Evolutionary conservation across 768 basidiomycete genomes (phyloP), one percentile per base, ranked within the genome.

Genomic region (Trametes villosa): DNA sequence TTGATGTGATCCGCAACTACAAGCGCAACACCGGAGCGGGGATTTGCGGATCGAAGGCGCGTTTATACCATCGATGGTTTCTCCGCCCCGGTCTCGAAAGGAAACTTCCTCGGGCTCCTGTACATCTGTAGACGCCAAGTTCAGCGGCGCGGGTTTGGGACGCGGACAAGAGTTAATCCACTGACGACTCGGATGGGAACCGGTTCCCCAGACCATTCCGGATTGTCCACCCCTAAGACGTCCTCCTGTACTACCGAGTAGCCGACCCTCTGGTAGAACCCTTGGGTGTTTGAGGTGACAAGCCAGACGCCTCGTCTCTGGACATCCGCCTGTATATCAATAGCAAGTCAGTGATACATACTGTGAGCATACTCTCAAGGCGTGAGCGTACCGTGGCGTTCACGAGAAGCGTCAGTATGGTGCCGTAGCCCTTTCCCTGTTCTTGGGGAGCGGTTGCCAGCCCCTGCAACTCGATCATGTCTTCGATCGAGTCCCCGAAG

Each of bases 391-490:
- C 60, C 48, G 44, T 29, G 3, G 27, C 53, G 24, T 50, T 42
- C 18, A 54, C 54, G 11, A 34, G 20, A n/a, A 24, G 34, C 60
- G 57, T 50, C 30, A 62, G 41, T 6, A 30, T 24, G 3, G 54
- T 49, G 20, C 47, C 60, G 22, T 56, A 62, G 17, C 60, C 60
- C 6, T 20, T 27, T 11, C 60, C 60, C 31, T 62, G 60, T 18
- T 42, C 42, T 20, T 34, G 42, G 4, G 54, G 53, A 8, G 53
- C 34, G 2, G 60, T 62, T 2, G 47, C 46, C 18, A 62, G 47
- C 1, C 46, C 41, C 3, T 30, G 27, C 9, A 62, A 30, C 26
- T 55, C 53, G 31, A 62, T 49, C 47, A 57, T 40, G 27, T 41
- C 27, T 6, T 50, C 38, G 11, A 42, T 4, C 6, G 33, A 20